Percentiles rank a stretch among this genome's conserved stretches.
phyloP scores from a whole-genome alignment of 2,329 filamentous ascomycete species.

The Fusarium odoratissimum region DNA sequence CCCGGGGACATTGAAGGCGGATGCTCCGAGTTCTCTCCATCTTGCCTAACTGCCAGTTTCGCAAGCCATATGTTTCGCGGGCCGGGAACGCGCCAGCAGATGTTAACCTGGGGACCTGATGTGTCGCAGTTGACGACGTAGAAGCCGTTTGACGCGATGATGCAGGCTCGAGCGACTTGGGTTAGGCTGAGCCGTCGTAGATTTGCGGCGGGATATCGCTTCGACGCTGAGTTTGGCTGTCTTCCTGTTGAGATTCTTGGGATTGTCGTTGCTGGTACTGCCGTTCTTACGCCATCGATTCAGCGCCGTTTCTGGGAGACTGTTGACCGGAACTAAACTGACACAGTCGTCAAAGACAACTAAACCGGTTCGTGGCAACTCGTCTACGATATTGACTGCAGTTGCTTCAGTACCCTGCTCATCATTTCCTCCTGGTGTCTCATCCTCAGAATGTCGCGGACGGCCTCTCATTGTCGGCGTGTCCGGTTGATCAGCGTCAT shows the following conservation, averaged over 20 bases:
- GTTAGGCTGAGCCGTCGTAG: neutral
- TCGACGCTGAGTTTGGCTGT: neutral
- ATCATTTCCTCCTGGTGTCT: accelerated
- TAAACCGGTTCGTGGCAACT: neutral
- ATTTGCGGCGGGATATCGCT: neutral
- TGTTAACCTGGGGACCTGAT: neutral
- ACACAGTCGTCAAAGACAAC: neutral
- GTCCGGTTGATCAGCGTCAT: neutral
- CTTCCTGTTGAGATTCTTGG: too few species aligned
- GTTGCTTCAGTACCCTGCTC: neutral
- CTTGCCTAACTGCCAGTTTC: neutral
- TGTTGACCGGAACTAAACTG: neutral
- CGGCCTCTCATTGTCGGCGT: neutral
- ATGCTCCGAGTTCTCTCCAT: neutral
- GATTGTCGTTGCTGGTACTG: neutral
- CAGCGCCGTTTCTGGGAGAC: neutral
- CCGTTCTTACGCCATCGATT: neutral
- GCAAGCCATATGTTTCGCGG: neutral
- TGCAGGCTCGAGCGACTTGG: neutral
- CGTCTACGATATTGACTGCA: neutral
- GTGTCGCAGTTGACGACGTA: neutral
- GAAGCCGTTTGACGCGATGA: neutral
- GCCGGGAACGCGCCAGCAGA: neutral
- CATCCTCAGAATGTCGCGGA: neutral
- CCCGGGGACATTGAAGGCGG: neutral